Base-by-base conservation (phyloP, 495 filamentous ascomycete species). In the Xylaria flabelliformis region DNA sequence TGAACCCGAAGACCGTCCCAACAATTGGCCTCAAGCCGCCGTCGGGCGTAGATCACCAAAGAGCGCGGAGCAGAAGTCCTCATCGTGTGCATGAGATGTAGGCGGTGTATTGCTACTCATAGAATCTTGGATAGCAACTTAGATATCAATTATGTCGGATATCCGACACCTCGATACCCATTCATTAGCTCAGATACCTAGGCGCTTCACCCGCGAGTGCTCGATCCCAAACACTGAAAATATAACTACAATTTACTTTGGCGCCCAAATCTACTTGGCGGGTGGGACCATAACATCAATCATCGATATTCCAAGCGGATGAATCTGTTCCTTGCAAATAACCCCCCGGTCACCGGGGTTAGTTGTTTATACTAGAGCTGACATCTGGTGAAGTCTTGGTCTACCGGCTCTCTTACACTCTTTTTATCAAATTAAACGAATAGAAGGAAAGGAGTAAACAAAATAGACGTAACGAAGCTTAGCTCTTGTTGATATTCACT, bases 1-100 rank as follows among this genome's bases (percentile, higher is more conserved):
- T 41, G 19, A 59, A 17, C 24, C 46, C 39, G 9, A 46, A 44
- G 3, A 19, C 44, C 12, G 21, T 15, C 39, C 39, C 61, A 29
- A 8, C 61, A 29, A 44, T 19, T 10, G n/a, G 36, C 29, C 61
- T 64, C 39, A 44, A 29, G 61, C 61, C 61, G 24, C 61, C 61
- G 12, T 64, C 61, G 10, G 61, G 61, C 39, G 10, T 64, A 21
- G 61, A 64, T 42, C 61, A 64, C 39, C 39, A 44, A 44, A 24
- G 61, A 9, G 61, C 39, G 17, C 61, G 61, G 15, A 64, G 61
- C 21, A 64, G 61, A n/a, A 64, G 61, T 44, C 61, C 61, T 44
- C 61, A 64, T 64, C 61, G 61, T 29, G 13, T 39, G 13, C 29
- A 39, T 24, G 61, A 64, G 1, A 64, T 44, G 24, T 63, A 42